Evolutionary conservation across 176 grass and related monocot genomes (phyloP), one percentile per base, ranked within the genome.

Genomic region (Canna indica): DNA sequence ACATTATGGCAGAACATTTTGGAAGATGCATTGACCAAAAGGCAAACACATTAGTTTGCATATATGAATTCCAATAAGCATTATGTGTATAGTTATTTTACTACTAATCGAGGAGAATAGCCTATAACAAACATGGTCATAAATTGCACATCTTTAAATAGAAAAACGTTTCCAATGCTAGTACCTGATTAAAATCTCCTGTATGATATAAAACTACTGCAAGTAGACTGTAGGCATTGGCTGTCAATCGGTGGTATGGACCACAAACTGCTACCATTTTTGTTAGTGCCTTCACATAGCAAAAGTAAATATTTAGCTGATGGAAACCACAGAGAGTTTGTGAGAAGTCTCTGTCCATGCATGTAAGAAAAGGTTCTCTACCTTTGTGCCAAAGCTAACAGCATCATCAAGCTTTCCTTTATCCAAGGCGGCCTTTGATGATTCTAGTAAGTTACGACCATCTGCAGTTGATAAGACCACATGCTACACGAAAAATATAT

Each of bases 371-470:
- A 59, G 18, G 3, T 24, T 53, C 17, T 66, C 66, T 77, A 99
- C 95, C 80, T 99, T 99, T 61, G 82, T 87, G 74, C 95, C 95
- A 59, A 81, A 90, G 70, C 76, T 90, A 58, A 99, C 84, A 71
- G 90, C 95, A 80, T 93, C 90, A 58, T 99, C 95, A 71, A 99
- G 77, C 46, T 99, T 94, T 84, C 95, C 95, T 90, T 99, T 99
- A 75, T 99, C 95, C 82, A 99, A 82, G 68, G 95, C 95, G 54
- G 84, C 85, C 75, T 99, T 99, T 28, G 95, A 99, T 74, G 87
- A 91, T 77, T 99, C 95, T 63, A 99, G 76, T 77, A 99, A 91
- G 73, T 99, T 99, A 42, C 87, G 77, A 57, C 90, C 87, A 84
- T 99, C 95, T 42, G 85, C 86, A 57, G 95, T 90, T 58, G 84